Conservation (phyloP, 1,284 basidiomycete genomes). For the Thelephora terrestris region DNA sequence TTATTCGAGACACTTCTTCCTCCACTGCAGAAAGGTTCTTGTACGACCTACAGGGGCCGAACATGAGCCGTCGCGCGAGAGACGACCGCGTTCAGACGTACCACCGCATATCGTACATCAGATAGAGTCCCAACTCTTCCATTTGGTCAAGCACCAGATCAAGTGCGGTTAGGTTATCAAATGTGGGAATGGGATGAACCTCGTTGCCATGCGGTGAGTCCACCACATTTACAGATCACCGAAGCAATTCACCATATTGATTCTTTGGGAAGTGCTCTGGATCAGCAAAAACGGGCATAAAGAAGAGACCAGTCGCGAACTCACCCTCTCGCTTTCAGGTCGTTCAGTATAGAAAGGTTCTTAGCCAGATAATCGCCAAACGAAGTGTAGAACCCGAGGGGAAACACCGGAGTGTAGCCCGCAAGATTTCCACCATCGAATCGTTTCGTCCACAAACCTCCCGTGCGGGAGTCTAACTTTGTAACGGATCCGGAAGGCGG, state of each 20-base stretch:
- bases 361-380: slow-evolving; percentile 49
- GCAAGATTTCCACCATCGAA: slow-evolving; percentile 33
- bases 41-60: slow-evolving; percentile 37
- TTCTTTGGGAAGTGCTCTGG: slow-evolving; percentile 8
- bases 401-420: slow-evolving; percentile 49
- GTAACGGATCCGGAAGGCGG: slow-evolving; percentile 41
- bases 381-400: slow-evolving; percentile 65
- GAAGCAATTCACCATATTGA: slow-evolving; percentile 13
- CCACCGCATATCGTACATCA: slow-evolving; percentile 73
- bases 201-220: slow-evolving; percentile 14
- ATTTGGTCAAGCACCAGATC: slow-evolving; percentile 53
- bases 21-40: slow-evolving; percentile 52
- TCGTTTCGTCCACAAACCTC: slow-evolving; percentile 51
- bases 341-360: slow-evolving; percentile 46
- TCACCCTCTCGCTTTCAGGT: slow-evolving; percentile 54
- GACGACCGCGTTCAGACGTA: slow-evolving; percentile 23
- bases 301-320: slow-evolving; percentile 9
- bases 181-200: slow-evolving; percentile 60
- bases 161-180: slow-evolving; percentile 46
- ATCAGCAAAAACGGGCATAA: neutral
- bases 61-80: too few relatives aligned
- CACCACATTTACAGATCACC: neutral
- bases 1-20: slow-evolving; percentile 57
- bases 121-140: slow-evolving; percentile 60
- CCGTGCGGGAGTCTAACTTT: slow-evolving; percentile 64